phyloP scores from a whole-genome alignment of 2,329 filamentous ascomycete genomes.

The Colletotrichum tamarilloi region DNA sequence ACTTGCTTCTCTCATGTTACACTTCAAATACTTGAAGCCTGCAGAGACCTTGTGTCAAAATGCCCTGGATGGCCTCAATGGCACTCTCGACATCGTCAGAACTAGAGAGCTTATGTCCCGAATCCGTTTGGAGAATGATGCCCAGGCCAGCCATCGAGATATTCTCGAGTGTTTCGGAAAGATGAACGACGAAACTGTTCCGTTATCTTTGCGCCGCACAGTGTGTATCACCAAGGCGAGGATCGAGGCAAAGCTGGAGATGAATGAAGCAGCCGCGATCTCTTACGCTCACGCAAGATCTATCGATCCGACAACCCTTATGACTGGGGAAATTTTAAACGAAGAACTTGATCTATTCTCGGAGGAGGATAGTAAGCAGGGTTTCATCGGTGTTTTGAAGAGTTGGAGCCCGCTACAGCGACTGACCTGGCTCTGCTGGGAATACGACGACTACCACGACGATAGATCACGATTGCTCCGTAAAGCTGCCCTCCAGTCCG shows the following conservation, averaged over 20 bases:
- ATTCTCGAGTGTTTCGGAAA: slow-evolving; percentile 20
- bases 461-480: slow-evolving; percentile 26
- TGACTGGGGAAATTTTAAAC: slow-evolving; percentile 35
- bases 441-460: slow-evolving; percentile 29
- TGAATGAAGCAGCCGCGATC: slow-evolving; percentile 27
- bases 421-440: slow-evolving; percentile 41
- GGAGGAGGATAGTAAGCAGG: slow-evolving; percentile 21
- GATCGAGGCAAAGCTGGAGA: slow-evolving; percentile 31
- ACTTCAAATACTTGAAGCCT: slow-evolving; percentile 30
- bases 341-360: slow-evolving; percentile 38
- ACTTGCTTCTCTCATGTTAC: slow-evolving; percentile 37
- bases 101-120: slow-evolving; percentile 33
- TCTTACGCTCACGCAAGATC: slow-evolving; percentile 36
- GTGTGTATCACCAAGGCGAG: slow-evolving; percentile 37
- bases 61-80: slow-evolving; percentile 18
- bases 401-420: slow-evolving; percentile 41
- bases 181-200: slow-evolving; percentile 6
- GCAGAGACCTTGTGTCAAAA: slow-evolving; percentile 37
- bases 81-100: slow-evolving; percentile 36
- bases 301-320: slow-evolving; percentile 38
- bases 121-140: slow-evolving; percentile 27
- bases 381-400: slow-evolving; percentile 38
- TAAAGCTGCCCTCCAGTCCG: slow-evolving; percentile 34
- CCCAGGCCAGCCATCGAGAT: slow-evolving; percentile 34
- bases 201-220: slow-evolving; percentile 28